Evolutionary conservation across 2,329 filamentous ascomycete species (phyloP), one percentile per base, ranked within the genome.

Genomic region (Ophiostoma himal-ulmi): DNA sequence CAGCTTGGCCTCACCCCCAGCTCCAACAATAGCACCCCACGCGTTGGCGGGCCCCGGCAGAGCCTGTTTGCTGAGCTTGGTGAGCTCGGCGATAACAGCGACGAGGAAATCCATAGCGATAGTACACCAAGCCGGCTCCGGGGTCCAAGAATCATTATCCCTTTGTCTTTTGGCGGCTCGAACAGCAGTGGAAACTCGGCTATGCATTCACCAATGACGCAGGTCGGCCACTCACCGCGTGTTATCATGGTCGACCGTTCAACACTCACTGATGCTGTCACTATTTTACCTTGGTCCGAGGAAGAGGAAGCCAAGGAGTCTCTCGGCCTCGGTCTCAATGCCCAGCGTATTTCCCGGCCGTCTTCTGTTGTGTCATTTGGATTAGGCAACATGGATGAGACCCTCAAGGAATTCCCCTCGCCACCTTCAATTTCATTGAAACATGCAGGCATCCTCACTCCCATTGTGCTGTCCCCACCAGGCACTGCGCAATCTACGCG

Each of bases 1-100:
- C 44, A n/a, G 5, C 22, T 62, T n/a, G 67, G 60, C 17, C 48
- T 66, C 3, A 41, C 54, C 3, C 83, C 84, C 67, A 88, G 86
- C 76, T 83, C 85, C 73, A 81, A 79, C 22, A 83, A 81, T 72
- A 84, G 82, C 74, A 84, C 73, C 78, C 78, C 66, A 76, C 80
- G 70, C 81, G 81, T 65, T 86, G 85, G 3, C 82, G 86, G 11
- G 81, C 80, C 76, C 22, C 85, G 87, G 20, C 92, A 97, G 81
- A 98, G 91, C 76, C 83, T 99, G 68, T 96, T 95, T 78, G 93
- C 93, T 57, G 95, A 99, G 79, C 85, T 99, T 60, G 92, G 91
- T 69, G 92, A 93, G 74, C 82, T 97, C 62, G 90, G 88, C 72
- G 74, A 75, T 34, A 88, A 88, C 73, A 90, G 91, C 74, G 91